phyloP scores from a whole-genome alignment of 78 protist genomes.

The Blattamonas nauphoetae region DNA sequence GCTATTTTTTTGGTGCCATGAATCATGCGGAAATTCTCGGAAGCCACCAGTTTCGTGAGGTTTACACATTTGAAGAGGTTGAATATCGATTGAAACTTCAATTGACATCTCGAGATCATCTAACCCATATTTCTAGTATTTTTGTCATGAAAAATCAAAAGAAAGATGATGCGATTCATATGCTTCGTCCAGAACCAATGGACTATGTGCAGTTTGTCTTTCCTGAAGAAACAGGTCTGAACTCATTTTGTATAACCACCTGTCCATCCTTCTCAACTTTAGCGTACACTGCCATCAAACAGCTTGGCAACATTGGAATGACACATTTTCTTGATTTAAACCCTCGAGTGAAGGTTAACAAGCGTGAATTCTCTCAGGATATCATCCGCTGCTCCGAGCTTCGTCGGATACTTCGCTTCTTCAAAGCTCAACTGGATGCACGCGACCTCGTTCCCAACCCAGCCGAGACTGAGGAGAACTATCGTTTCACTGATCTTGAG shows the following conservation, averaged over 20 bases:
- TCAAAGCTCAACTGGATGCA: background rate
- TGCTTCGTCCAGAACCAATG: background rate
- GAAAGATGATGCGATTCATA: too few species aligned
- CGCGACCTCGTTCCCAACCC: background rate
- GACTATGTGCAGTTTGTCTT: background rate
- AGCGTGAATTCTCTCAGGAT: background rate
- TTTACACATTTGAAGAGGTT: too few species aligned
- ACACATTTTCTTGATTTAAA: background rate
- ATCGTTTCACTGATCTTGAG: background rate
- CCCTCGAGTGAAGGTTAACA: background rate
- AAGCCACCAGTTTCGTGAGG: too few species aligned
- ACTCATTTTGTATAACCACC: background rate
- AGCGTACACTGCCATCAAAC: background rate
- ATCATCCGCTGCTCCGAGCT: constrained; percentile 1
- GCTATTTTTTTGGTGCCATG: too few species aligned
- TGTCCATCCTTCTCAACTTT: background rate
- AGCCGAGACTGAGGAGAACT: background rate
- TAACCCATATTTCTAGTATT: too few species aligned
- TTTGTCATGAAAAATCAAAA: too few species aligned
- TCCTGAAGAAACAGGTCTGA: background rate
- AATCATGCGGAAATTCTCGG: too few species aligned
- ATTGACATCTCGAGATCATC: too few species aligned
- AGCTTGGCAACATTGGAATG: background rate
- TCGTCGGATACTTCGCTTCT: background rate
- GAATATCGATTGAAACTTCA: too few species aligned